Conservation (phyloP, 1,284 basidiomycete genomes). For the Tremellales sp. region DNA sequence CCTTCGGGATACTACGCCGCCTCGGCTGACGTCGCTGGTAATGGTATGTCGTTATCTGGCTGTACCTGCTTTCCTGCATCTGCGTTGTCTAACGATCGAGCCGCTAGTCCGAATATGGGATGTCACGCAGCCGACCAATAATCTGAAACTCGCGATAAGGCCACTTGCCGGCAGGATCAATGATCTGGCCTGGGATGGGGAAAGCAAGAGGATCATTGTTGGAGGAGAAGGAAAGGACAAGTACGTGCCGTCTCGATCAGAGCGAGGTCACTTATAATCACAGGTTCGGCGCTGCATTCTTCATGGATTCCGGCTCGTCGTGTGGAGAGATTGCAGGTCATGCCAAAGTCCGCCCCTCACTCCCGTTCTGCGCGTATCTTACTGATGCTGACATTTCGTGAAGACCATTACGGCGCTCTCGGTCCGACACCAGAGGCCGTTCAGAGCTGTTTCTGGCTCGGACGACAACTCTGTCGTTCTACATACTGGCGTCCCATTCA, state of each 20-base stretch:
- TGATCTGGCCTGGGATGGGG: constrained; percentile 94
- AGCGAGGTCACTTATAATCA: neutral
- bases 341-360: constrained; percentile 61
- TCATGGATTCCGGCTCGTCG: constrained; percentile 80
- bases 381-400: neutral
- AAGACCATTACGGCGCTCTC: constrained; percentile 83
- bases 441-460: constrained; percentile 79
- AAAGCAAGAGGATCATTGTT: constrained; percentile 90
- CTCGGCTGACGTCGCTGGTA: constrained; percentile 75
- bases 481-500: constrained; percentile 74
- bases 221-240: constrained; percentile 94
- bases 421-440: constrained; percentile 86
- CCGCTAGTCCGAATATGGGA: constrained; percentile 84
- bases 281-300: constrained; percentile 82
- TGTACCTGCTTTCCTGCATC: neutral
- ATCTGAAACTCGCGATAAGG: constrained; percentile 78
- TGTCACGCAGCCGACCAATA: constrained; percentile 78
- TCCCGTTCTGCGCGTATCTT: neutral
- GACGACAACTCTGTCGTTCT: constrained; percentile 82
- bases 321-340: constrained; percentile 94
- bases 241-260: constrained; percentile 49
- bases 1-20: constrained; percentile 95
- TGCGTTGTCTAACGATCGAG: neutral
- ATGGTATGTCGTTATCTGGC: constrained; percentile 55
- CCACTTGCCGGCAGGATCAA: constrained; percentile 80